A percentile compares a stretch with the other conserved stretches of the same genome.
Conservation (phyloP, 2,329 filamentous ascomycete genomes). For the Pseudocercospora fuligena region DNA sequence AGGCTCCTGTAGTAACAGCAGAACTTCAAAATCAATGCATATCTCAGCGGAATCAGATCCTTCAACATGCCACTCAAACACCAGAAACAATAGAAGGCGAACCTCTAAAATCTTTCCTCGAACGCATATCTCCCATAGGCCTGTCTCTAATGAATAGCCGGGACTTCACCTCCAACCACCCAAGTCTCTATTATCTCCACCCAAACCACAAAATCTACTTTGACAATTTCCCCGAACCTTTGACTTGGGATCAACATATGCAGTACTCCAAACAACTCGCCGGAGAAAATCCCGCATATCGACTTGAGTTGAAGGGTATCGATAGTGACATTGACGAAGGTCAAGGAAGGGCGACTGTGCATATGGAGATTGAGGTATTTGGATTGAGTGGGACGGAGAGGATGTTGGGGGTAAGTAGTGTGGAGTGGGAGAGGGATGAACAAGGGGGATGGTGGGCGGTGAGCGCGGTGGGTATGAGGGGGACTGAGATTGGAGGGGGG, state of each 20-base stretch:
- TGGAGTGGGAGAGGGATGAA: conserved; percentile 4
- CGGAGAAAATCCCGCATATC: not conserved
- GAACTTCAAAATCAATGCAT: not conserved
- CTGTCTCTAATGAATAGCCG: not conserved
- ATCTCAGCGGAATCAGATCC: not conserved
- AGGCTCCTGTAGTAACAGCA: not conserved
- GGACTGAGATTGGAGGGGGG: conserved; percentile 1
- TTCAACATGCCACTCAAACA: too few relatives aligned
- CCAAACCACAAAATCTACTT: not conserved
- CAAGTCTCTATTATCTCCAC: not conserved
- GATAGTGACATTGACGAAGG: not conserved
- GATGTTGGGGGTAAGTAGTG: conserved; percentile 2
- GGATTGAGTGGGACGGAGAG: conserved; percentile 2
- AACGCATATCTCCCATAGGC: not conserved
- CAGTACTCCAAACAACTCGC: not conserved
- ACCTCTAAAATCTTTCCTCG: not conserved
- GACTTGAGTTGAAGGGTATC: not conserved
- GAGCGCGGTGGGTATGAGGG: not conserved
- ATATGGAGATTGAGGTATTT: conserved; percentile 4
- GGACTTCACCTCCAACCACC: not conserved
- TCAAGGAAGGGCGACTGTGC: not conserved
- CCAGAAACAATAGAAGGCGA: not conserved
- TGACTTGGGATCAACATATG: not conserved
- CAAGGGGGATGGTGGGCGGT: not conserved
- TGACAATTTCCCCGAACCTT: not conserved